Evolutionary conservation across 2,329 filamentous ascomycete genomes (phyloP).

Genomic region (Colletotrichum filicis): DNA sequence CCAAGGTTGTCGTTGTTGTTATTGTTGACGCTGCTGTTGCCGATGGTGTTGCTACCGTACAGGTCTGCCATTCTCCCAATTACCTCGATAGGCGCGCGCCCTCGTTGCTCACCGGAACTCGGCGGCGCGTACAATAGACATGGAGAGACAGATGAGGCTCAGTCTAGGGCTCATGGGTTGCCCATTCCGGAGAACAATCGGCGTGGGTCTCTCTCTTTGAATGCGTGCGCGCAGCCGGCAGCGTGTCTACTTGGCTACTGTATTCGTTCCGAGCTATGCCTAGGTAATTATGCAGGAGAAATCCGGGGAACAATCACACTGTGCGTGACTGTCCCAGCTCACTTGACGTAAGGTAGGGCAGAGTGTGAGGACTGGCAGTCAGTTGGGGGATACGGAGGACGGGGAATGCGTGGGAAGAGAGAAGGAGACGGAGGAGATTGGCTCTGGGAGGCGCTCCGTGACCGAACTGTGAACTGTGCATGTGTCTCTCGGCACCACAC

Average conservation of each 20-base stretch:
- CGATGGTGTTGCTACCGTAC: constrained; percentile 20
- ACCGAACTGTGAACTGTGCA: not conserved
- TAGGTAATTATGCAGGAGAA: constrained; percentile 1
- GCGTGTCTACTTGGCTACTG: not conserved
- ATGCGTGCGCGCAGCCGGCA: not conserved
- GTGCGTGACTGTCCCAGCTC: not conserved
- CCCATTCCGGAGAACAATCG: constrained; percentile 32
- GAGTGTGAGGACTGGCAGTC: not conserved
- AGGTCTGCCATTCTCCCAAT: constrained; percentile 31
- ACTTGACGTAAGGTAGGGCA: not conserved
- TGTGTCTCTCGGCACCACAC: not conserved
- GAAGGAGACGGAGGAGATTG: not conserved
- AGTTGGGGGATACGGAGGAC: not conserved
- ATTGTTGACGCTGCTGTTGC: constrained; percentile 5
- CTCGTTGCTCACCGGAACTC: constrained; percentile 29
- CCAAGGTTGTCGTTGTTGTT: constrained; percentile 31
- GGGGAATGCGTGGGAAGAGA: not conserved
- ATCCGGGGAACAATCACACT: constrained; percentile 7
- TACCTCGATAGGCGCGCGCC: constrained; percentile 13
- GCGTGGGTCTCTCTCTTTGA: constrained; percentile 28
- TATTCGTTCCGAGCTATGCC: not conserved
- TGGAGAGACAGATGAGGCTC: constrained; percentile 30
- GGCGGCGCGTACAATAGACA: constrained; percentile 22
- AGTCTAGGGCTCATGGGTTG: constrained; percentile 27
- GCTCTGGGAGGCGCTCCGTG: not conserved